Conservation (phyloP, 805 yeast genomes). For the Teunomyces atbi region DNA sequence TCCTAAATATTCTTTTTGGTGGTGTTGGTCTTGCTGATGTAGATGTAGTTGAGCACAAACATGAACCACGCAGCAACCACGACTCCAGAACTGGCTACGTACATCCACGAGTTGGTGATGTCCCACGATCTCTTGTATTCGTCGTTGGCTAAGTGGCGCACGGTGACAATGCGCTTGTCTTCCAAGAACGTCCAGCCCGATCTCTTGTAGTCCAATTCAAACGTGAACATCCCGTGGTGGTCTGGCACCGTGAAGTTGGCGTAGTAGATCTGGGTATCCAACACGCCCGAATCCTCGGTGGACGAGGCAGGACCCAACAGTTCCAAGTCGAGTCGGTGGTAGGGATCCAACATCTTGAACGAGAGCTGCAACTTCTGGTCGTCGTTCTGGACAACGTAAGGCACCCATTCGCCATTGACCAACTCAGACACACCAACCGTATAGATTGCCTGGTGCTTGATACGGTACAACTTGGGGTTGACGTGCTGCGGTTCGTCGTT, state of each 20-base stretch:
- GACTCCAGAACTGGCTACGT: slow-evolving; percentile 64
- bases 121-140: slow-evolving; percentile 93
- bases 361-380: slow-evolving; percentile 74
- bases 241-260: slow-evolving; percentile 77
- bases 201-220: slow-evolving; percentile 73
- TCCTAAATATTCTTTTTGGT: slow-evolving; percentile 25
- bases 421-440: slow-evolving; percentile 49
- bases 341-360: slow-evolving; percentile 90
- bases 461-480: slow-evolving; percentile 54
- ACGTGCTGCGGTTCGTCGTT: slow-evolving; percentile 42
- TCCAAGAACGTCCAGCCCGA: slow-evolving; percentile 68
- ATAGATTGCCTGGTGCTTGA: slow-evolving; percentile 68
- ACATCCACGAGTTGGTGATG: slow-evolving; percentile 91
- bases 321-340: slow-evolving; percentile 71
- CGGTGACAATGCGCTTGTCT: slow-evolving; percentile 69
- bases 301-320: slow-evolving; percentile 40
- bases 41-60: slow-evolving; percentile 67
- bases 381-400: slow-evolving; percentile 42
- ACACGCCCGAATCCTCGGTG: slow-evolving; percentile 30
- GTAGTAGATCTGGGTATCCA: slow-evolving; percentile 49
- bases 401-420: slow-evolving; percentile 60
- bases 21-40: slow-evolving; percentile 30
- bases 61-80: slow-evolving; percentile 76
- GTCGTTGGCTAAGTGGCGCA: slow-evolving; percentile 93
- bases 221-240: slow-evolving; percentile 95